These are phyloP conservation scores for Parasitella parasitica DNA, from an alignment of 371 early-diverging fungal genomes.

Conservation along the genomic window DNA sequence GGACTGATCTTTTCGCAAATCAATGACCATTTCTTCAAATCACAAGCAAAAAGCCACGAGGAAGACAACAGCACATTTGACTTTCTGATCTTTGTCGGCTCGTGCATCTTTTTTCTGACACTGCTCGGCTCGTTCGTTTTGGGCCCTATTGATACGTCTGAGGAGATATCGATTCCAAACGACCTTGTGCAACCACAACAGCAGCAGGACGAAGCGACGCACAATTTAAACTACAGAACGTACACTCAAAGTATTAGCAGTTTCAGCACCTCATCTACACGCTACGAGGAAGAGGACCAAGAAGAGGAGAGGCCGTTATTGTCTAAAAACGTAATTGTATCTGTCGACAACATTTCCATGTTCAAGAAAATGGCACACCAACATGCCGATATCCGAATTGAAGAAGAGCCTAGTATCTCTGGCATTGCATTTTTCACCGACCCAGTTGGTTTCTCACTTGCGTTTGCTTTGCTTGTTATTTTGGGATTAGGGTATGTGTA, in stretches of 20 bases:
- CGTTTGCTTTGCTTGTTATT: conserved; percentile 29
- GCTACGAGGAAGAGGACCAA: conserved; percentile 8
- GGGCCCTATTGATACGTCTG: conserved; percentile 5
- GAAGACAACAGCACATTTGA: conserved; percentile 29
- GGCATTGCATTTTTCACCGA: conserved; percentile 31
- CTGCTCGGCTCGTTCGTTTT: conserved; percentile 36
- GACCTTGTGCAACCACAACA: neutral
- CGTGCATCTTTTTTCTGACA: conserved; percentile 16
- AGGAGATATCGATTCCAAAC: neutral
- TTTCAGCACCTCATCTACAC: conserved; percentile 20
- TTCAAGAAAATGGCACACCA: neutral
- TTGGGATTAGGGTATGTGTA: conserved; percentile 51
- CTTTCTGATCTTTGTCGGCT: conserved; percentile 37
- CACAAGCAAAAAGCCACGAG: conserved; percentile 9
- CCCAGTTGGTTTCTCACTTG: conserved; percentile 36
- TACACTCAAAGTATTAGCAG: conserved; percentile 19
- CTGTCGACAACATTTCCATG: conserved; percentile 4
- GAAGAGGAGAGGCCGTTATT: conserved; percentile 4
- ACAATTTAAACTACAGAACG: neutral
- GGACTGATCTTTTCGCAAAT: conserved; percentile 51
- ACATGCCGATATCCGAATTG: neutral
- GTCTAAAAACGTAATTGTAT: conserved; percentile 6
- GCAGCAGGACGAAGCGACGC: conserved; percentile 1
- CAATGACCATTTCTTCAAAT: conserved; percentile 39
- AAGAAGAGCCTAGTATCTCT: conserved; percentile 9